phyloP scores from a whole-genome alignment of 1,284 basidiomycete genomes.

The Thelephora terrestris region DNA sequence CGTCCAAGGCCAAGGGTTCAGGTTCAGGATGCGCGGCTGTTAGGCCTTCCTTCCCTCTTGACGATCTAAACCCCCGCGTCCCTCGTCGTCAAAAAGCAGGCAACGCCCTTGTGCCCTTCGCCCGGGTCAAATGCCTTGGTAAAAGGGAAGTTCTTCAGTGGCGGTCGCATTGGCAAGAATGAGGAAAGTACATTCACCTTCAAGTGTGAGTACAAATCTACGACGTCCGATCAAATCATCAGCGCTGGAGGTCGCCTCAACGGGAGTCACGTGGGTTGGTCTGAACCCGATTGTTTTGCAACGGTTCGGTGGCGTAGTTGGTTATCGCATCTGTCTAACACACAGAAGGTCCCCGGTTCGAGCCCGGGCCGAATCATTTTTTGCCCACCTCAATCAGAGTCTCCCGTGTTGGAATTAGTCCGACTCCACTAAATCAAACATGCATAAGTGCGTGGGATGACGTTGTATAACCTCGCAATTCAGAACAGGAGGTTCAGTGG shows the following conservation, averaged over 20 bases:
- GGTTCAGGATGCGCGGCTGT: slow-evolving; percentile 95
- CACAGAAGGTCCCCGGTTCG: slow-evolving; percentile 2
- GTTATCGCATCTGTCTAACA: slow-evolving; percentile 74
- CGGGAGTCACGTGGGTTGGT: no score
- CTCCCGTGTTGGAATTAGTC: no score
- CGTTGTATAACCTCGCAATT: no score
- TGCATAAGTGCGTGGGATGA: no score
- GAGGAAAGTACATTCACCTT: no score
- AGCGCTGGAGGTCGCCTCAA: no score
- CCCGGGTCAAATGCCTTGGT: slow-evolving; percentile 66
- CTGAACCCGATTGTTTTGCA: no score
- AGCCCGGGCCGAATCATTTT: slow-evolving; percentile 2
- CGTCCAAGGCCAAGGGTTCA: slow-evolving; percentile 96
- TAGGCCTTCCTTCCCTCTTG: slow-evolving; percentile 98
- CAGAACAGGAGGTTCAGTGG: no score
- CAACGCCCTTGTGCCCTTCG: slow-evolving; percentile 98
- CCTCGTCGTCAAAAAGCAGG: slow-evolving; percentile 93
- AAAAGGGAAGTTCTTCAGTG: background rate
- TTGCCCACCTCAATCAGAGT: no score
- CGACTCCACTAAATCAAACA: no score
- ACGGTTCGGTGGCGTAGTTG: slow-evolving; percentile 57
- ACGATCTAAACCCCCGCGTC: slow-evolving; percentile 96
- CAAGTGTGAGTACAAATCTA: no score
- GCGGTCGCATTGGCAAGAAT: slow-evolving; percentile 85
- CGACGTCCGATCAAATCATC: no score